Conservation (phyloP, 768 basidiomycete genomes). For the Russula brevipes region DNA sequence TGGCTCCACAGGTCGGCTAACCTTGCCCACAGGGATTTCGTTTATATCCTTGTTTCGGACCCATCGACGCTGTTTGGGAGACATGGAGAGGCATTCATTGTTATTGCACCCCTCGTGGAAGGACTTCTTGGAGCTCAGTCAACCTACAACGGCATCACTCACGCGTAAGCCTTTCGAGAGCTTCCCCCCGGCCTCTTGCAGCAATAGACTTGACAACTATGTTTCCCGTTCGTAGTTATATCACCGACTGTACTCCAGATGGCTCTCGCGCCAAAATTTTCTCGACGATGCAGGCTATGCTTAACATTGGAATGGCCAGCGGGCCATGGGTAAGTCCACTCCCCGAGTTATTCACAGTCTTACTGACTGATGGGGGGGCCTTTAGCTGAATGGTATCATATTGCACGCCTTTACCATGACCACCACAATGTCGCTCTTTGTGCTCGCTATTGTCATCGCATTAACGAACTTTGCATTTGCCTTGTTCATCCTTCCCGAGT, state of each 20-base stretch:
- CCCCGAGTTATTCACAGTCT: not conserved
- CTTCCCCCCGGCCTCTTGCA: not conserved
- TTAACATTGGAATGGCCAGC: conserved; percentile 25
- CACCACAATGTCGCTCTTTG: conserved; percentile 18
- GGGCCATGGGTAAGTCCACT: conserved; percentile 23
- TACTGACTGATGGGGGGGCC: not conserved
- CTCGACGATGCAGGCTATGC: conserved; percentile 25
- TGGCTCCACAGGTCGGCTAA: not conserved
- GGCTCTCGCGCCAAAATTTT: conserved; percentile 26
- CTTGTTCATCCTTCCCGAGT: conserved; percentile 24
- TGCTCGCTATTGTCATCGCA: conserved; percentile 20
- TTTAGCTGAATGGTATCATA: conserved; percentile 22
- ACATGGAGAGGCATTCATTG: conserved; percentile 24
- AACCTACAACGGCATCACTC: conserved; percentile 25
- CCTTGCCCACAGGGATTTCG: conserved; percentile 19
- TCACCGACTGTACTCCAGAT: conserved; percentile 24
- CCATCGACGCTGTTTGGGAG: conserved; percentile 15
- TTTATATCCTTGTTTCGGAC: conserved; percentile 26
- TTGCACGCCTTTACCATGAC: conserved; percentile 14
- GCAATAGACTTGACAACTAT: not conserved
- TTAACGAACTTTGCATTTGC: conserved; percentile 19
- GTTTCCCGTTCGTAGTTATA: conserved; percentile 13
- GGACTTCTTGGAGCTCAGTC: conserved; percentile 26
- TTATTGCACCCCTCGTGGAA: conserved; percentile 25
- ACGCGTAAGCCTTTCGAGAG: conserved; percentile 18